Evolutionary conservation across 148 eudicot genomes (phyloP), one percentile per base, ranked within the genome.

Genomic region (Chenopodium berlandieri): DNA sequence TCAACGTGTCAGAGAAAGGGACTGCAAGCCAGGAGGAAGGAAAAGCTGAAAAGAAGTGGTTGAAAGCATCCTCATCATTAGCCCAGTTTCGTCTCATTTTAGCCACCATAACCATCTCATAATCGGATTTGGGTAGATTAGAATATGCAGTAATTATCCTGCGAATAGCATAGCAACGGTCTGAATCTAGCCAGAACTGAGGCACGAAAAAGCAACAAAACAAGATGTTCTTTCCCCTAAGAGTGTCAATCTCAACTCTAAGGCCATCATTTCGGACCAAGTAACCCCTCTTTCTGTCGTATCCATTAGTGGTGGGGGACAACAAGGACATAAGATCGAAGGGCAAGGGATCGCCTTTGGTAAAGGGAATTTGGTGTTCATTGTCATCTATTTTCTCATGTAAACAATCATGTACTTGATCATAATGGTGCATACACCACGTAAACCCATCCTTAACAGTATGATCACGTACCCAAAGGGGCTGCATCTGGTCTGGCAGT

Each of bases 21-120:
- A 66, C 30, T 25, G 54, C 80, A 27, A 78, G 80, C 60, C 73
- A 78, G 7, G 80, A 44, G 25, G 73, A 78, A 23, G 80, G 80
- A 0, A 66, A 66, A 44, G 62, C 46, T 4, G 81, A 78, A 44
- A 78, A 78, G 58, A 46, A 44, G 12, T 67, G 81, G 37, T 34
- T 34, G 37, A 34, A 34, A 34, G 37, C 37, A 34, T 30, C 52
- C 62, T 78, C 22, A 9, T 78, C 80, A 14, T 40, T 48, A 37
- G 40, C 58, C 52, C 70, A 78, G 22, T 48, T 47, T 4, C 40
- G 52, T 17, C 80, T 46, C 80, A 78, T 65, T 27, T 46, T 78
- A 2, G 54, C n/a, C 72, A 78, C 80, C 19, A 78, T 12, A 10
- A 78, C 73, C 37, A 66, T n/a, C 73, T 47, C 72, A 32, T 9